Evolutionary conservation across 805 yeast species (phyloP).

Genomic region (Wickerhamiella dianesei): DNA sequence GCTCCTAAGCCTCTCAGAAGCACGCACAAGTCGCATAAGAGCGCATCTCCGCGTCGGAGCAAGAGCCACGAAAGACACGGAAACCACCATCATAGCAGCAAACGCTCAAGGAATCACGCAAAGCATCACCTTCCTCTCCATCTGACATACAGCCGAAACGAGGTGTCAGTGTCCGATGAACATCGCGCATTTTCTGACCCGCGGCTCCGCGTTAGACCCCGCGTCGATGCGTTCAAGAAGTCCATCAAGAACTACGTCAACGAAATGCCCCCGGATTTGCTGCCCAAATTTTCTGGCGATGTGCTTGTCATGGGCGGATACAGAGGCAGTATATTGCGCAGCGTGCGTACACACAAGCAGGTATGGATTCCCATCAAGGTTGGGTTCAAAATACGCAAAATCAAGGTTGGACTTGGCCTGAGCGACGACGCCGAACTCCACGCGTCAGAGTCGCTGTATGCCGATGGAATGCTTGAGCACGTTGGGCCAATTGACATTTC

Average conservation of each 20-base stretch:
- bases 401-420: conserved; percentile 63
- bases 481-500: conserved; percentile 82
- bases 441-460: conserved; percentile 40
- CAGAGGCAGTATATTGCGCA: conserved; percentile 68
- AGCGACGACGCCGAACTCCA: conserved; percentile 50
- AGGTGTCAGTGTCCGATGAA: conserved; percentile 26
- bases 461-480: conserved; percentile 68
- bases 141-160: not conserved
- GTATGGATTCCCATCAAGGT: conserved; percentile 83
- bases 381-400: conserved; percentile 59
- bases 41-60: not conserved
- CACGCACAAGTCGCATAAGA: too few species aligned
- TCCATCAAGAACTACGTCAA: conserved; percentile 38
- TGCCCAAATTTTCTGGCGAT: conserved; percentile 53
- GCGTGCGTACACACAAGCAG: conserved; percentile 45
- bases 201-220: conserved; percentile 44
- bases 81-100: not conserved
- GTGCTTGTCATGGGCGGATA: conserved; percentile 77
- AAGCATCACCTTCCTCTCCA: not conserved
- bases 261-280: conserved; percentile 20
- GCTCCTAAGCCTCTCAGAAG: too few species aligned
- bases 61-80: not conserved
- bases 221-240: conserved; percentile 55
- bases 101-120: not conserved
- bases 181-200: conserved; percentile 39